Conservation (phyloP, 148 eudicot species). For the Chenopodium formosanum region DNA sequence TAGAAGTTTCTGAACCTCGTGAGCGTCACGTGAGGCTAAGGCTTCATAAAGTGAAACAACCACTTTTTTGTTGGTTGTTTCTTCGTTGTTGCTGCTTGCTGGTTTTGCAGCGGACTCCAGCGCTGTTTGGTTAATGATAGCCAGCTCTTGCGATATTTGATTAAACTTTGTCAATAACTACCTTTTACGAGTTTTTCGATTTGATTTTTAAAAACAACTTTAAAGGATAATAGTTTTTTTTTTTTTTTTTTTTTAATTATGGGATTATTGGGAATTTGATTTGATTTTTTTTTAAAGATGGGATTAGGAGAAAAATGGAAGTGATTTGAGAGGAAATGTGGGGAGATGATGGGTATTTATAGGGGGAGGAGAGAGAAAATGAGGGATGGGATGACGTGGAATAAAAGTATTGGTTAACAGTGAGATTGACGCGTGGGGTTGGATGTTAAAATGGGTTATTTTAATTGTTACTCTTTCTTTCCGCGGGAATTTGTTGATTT, state of each 20-base stretch:
- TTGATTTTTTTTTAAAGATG: no score
- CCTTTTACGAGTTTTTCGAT: no score
- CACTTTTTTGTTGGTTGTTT: constrained; percentile 35
- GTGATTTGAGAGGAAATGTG: background rate
- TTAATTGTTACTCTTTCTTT: background rate
- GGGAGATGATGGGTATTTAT: constrained; percentile 6
- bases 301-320: no score
- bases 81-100: background rate
- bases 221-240: background rate
- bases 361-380: constrained; percentile 4
- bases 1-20: constrained; percentile 47
- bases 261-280: background rate
- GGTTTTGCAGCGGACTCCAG: constrained; percentile 15
- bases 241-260: no score
- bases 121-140: constrained; percentile 23
- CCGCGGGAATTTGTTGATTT: background rate
- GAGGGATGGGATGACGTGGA: background rate
- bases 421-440: background rate
- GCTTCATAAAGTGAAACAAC: constrained; percentile 60
- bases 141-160: constrained; percentile 48
- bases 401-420: background rate
- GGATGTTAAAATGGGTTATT: background rate
- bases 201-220: no score
- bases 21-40: constrained; percentile 49
- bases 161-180: no score